A percentile compares a stretch with the other conserved stretches of the same genome.
Evolutionary conservation across 2,329 filamentous ascomycete species (phyloP).

Genomic region (Pseudocercospora pini-densiflorae): DNA sequence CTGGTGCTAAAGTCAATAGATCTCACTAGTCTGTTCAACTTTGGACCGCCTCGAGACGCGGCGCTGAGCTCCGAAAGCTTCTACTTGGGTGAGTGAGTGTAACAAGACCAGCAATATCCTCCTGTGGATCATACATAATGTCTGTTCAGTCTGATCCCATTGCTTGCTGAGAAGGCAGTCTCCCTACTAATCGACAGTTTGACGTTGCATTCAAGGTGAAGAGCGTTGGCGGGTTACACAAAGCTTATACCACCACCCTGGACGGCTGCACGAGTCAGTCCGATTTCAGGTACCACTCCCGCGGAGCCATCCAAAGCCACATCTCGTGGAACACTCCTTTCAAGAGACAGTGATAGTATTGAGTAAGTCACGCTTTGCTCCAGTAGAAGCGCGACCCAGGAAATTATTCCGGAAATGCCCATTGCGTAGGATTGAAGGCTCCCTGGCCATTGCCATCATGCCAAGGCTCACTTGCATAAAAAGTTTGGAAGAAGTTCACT

Average conservation of each 20-base stretch:
- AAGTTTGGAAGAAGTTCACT: background rate
- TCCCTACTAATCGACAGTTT: background rate
- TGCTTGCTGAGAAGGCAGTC: background rate
- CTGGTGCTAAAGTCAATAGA: too few relatives aligned
- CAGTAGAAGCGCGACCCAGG: background rate
- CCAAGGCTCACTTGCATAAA: constrained; percentile 1
- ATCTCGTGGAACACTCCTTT: background rate
- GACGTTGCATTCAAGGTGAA: too few relatives aligned
- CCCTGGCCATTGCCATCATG: background rate
- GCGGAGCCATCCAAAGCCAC: background rate
- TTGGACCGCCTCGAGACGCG: background rate
- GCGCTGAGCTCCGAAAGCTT: background rate
- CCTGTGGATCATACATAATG: background rate
- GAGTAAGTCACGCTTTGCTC: background rate
- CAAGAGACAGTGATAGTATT: background rate
- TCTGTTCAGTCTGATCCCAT: background rate
- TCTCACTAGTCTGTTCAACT: background rate
- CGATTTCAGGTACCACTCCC: background rate
- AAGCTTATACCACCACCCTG: too few relatives aligned
- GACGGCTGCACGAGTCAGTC: background rate
- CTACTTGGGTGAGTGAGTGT: background rate
- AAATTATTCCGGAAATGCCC: background rate
- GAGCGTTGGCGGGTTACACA: background rate
- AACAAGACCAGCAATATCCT: background rate
- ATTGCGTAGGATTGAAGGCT: background rate